phyloP scores from a whole-genome alignment of 1,284 basidiomycete species.

The Cutaneotrichosporon curvatum region DNA sequence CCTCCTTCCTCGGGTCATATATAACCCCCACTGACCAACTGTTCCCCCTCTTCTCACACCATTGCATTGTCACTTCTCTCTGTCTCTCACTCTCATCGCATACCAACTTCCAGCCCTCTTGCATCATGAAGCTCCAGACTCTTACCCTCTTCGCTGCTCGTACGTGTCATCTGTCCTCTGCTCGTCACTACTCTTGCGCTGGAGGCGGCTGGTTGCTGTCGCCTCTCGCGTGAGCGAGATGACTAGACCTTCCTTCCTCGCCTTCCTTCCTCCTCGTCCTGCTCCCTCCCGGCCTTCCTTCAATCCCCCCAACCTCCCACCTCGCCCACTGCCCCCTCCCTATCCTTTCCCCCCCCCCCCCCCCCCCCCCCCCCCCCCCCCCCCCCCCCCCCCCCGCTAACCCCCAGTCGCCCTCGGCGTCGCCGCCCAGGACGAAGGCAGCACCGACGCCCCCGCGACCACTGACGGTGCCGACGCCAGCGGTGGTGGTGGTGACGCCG shows the following conservation, averaged over 20 bases:
- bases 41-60: not conserved
- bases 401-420: slow-evolving; percentile 3
- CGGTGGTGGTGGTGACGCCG: not conserved
- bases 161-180: not conserved
- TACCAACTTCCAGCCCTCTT: not conserved
- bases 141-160: slow-evolving; percentile 1
- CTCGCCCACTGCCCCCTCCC: too few species aligned
- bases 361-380: too few species aligned
- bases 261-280: too few species aligned
- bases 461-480: not conserved
- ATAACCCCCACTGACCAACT: too few species aligned
- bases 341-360: too few species aligned
- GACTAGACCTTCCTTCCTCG: too few species aligned
- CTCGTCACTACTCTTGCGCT: not conserved
- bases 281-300: too few species aligned
- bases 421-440: slow-evolving; percentile 1
- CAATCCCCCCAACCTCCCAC: too few species aligned
- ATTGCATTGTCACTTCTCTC: not conserved
- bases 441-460: not conserved
- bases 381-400: not conserved
- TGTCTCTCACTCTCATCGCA: not conserved
- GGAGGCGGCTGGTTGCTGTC: too few species aligned
- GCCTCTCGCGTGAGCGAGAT: too few species aligned
- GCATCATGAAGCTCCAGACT: slow-evolving; percentile 3
- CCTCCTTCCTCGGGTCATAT: too few species aligned